These are phyloP conservation scores for Plasmodium gonderi DNA, from an alignment of 169 alveolate genomes.

Conservation along the genomic window DNA sequence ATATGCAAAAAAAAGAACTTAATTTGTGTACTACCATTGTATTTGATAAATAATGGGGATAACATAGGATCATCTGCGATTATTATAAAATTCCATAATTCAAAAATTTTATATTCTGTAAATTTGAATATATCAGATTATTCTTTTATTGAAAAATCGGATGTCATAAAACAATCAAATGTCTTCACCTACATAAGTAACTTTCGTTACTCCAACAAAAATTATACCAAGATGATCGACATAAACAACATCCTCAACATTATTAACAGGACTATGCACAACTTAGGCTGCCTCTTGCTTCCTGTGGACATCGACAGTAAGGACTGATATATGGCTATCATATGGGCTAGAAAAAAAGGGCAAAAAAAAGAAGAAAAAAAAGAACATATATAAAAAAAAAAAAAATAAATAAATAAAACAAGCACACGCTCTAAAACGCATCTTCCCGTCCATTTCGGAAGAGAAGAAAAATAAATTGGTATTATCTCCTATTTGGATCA, in stretches of 20 bases:
- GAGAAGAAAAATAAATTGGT: background rate
- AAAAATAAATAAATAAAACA: background rate
- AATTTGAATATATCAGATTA: constrained; percentile 50
- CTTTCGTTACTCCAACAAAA: constrained; percentile 63
- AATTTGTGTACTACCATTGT: constrained; percentile 28
- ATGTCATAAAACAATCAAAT: constrained; percentile 23
- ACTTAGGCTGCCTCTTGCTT: constrained; percentile 38
- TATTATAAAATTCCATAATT: constrained; percentile 32
- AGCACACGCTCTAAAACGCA: background rate
- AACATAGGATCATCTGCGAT: constrained; percentile 68
- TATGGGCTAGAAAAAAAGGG: too few relatives aligned
- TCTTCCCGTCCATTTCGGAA: background rate
- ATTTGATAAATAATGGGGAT: constrained; percentile 68
- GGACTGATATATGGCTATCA: too few relatives aligned
- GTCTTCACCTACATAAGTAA: constrained; percentile 59
- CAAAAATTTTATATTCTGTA: constrained; percentile 56
- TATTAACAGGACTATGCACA: constrained; percentile 39
- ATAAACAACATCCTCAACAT: constrained; percentile 17
- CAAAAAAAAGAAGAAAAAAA: background rate
- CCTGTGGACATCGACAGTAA: constrained; percentile 73
- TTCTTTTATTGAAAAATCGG: constrained; percentile 60
- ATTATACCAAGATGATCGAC: constrained; percentile 25
- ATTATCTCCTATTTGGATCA: background rate
- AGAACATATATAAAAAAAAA: background rate
- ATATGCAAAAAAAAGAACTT: constrained; percentile 21